These are phyloP conservation scores for Ustilago trichophora DNA, from an alignment of 1,284 basidiomycete genomes.

Conservation along the genomic window DNA sequence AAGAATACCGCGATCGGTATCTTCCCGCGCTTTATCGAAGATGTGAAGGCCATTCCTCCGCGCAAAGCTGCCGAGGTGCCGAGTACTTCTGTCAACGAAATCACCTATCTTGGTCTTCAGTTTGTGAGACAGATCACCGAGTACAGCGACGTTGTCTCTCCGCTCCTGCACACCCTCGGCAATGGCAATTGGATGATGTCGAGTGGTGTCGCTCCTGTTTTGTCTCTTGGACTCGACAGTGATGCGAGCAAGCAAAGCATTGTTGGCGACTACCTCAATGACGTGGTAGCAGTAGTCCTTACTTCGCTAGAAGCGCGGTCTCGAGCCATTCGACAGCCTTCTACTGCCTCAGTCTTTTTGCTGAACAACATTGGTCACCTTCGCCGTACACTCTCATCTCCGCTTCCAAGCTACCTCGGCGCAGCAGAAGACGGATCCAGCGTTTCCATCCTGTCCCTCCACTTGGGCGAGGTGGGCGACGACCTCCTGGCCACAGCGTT, in stretches of 20 bases:
- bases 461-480: conserved; percentile 51
- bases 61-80: conserved; percentile 57
- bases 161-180: conserved; percentile 54
- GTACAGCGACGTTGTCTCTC: conserved; percentile 57
- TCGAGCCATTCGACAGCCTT: conserved; percentile 54
- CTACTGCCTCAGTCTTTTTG: conserved; percentile 58
- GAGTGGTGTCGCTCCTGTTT: conserved; percentile 47
- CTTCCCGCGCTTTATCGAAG: conserved; percentile 63
- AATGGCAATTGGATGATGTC: conserved; percentile 62
- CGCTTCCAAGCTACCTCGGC: conserved; percentile 24
- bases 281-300: conserved; percentile 48
- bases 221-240: conserved; percentile 49
- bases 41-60: conserved; percentile 58
- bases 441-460: conserved; percentile 30
- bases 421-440: conserved; percentile 20
- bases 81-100: conserved; percentile 60
- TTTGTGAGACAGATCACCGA: conserved; percentile 54
- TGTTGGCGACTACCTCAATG: conserved; percentile 51
- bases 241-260: conserved; percentile 43
- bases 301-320: conserved; percentile 54
- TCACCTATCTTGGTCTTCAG: conserved; percentile 56
- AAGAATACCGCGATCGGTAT: conserved; percentile 54
- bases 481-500: conserved; percentile 50
- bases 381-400: conserved; percentile 32
- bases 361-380: conserved; percentile 59